Conservation (phyloP, 257 asterid species). For the Fraxinus americana region DNA sequence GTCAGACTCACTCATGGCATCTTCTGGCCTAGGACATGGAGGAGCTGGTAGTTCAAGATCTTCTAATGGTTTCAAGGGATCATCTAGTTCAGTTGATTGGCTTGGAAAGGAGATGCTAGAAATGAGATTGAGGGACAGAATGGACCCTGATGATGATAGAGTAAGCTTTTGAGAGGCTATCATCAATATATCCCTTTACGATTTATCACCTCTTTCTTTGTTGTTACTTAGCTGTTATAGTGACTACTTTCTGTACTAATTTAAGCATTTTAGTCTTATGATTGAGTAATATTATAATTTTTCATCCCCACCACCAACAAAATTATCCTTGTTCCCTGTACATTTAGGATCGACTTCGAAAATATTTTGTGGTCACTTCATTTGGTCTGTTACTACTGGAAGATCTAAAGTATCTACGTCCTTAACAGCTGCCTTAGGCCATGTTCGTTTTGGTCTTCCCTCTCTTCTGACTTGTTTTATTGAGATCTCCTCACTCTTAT, state of each 20-base stretch:
- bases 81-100: conserved; percentile 97
- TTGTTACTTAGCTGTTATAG: conserved; percentile 3
- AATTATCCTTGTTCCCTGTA: background rate
- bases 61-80: conserved; percentile 67
- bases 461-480: background rate
- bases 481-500: background rate
- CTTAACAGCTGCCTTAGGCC: background rate
- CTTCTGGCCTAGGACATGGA: conserved; percentile 68
- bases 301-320: background rate
- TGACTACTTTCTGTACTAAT: conserved; percentile 3
- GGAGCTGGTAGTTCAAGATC: conserved; percentile 77
- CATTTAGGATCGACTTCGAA: background rate
- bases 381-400: background rate
- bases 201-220: conserved; percentile 6
- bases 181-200: background rate
- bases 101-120: conserved; percentile 95
- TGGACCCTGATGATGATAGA: conserved; percentile 76
- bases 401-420: background rate
- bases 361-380: background rate
- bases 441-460: background rate
- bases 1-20: conserved; percentile 52
- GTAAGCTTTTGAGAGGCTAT: conserved; percentile 45
- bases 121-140: conserved; percentile 85
- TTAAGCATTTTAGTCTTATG: background rate
- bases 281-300: conserved; percentile 7